Base-by-base conservation (phyloP, 164 flowering plant species). In the Berberis thunbergii region DNA sequence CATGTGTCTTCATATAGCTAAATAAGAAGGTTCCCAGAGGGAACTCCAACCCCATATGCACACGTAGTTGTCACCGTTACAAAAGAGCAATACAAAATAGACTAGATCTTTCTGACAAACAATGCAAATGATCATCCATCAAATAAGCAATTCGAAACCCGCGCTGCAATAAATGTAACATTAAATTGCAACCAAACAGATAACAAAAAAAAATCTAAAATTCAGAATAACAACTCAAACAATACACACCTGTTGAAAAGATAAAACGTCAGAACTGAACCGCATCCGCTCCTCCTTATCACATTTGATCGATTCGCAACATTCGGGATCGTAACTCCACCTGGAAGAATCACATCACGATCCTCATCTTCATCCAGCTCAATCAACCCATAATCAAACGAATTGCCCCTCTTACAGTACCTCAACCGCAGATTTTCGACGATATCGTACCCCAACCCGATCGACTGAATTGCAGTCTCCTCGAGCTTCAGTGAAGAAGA, bases 271-370 rank as follows among this genome's bases (percentile, higher is more conserved):
- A 13, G 98, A 87, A 59, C 89, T 78, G 76, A 89, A 87, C 64
- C 97, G 73, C 41, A 81, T 87, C 64, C 96, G 81, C 66, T 94
- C 98, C 48, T 97, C 98, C 77, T 94, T 94, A 70, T 94, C 98
- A 61, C 96, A 94, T 61, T 87, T 88, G 11, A 94, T 91, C 0
- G 86, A 86, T 64, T 80, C 4, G 97, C 68, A 6, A 87, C 97
- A 64, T 81, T 73, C 0, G 83, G 76, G 1, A 94, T 76, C 6
- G 70, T 45, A 58, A 86, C 67, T 4, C 96, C 98, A 59, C 91
- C 93, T 39, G 96, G 95, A 12, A 94, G 71, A 62, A 83, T 82
- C 73, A 94, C 66, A 54, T 85, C 89, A 8, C 77, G 77, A 45
- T 75, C 78, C 41, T 72, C 74, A 63, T 77, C 83, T 53, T 80